Evolutionary conservation across 2,329 filamentous ascomycete species (phyloP), one percentile per base, ranked within the genome.

Genomic region (Verticillium tricorpus): DNA sequence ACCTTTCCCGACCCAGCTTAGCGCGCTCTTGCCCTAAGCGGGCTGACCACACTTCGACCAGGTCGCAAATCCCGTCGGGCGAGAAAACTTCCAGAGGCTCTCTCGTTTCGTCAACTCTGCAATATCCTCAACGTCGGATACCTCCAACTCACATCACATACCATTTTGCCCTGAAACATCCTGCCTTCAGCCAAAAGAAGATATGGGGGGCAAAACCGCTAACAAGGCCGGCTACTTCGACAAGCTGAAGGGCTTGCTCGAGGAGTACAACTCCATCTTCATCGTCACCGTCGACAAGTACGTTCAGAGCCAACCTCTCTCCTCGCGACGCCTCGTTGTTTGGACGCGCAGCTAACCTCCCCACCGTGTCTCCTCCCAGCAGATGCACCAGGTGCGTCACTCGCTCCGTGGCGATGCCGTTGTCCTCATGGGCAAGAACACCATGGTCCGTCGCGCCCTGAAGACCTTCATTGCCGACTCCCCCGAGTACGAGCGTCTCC

Each of bases 341-440:
- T 8, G 19, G 22, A 50, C 45, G 45, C 45, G 45, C n/a, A 50
- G 45, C 45, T 50, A 50, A 50, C 45, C 45, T 12, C 45, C 19
- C 45, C 9, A 22, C 45, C n/a, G 98, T 99, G 95, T 99, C 89
- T 92, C 90, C 81, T 99, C 95, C 73, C 95, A 99, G 89, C 96
- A 99, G 89, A 99, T 99, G 96, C 95, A 99, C 92, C 95, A 99
- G 89, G 98, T 99, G 81, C 91, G 95, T 80, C 83, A 89, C 76
- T 82, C 92, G 75, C 91, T 99, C 80, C 93, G 95, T 79, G 90
- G 89, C 67, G 83, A 96, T 82, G 93, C 88, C 82, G 91, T 98
- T 73, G 93, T 99, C 73, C 86, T 99, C 83, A 98, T 98, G 95
- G 95, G 94, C 79, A 98, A 97, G 90, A 99, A 99, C 89, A 99